These are phyloP conservation scores for Eremothecium gossypii DNA, from an alignment of 1,139 yeast species.

Conservation along the genomic window DNA sequence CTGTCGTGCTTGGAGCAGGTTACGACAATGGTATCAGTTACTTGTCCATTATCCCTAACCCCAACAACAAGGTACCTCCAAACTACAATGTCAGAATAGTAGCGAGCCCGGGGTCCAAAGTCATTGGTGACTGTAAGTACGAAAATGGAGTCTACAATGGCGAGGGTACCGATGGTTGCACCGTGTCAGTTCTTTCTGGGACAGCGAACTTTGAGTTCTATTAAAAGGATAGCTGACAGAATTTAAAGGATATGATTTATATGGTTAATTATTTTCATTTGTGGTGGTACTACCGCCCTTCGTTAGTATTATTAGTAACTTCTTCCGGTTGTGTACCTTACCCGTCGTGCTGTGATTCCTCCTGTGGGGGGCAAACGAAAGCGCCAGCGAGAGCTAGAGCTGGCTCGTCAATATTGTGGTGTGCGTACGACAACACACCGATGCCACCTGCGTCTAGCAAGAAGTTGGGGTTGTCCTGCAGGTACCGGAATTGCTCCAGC, in stretches of 20 bases:
- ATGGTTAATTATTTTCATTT: too few species aligned
- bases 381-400: slow-evolving; percentile 78
- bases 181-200: slow-evolving; percentile 81
- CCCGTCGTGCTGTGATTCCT: slow-evolving; percentile 28
- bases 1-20: slow-evolving; percentile 92
- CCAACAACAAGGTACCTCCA: slow-evolving; percentile 69
- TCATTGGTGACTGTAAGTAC: slow-evolving; percentile 73
- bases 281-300: too few species aligned
- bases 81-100: slow-evolving; percentile 84
- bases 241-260: too few species aligned
- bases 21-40: slow-evolving; percentile 68
- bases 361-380: slow-evolving; percentile 59
- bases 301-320: too few species aligned
- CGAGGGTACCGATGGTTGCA: slow-evolving; percentile 66
- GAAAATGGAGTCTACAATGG: slow-evolving; percentile 71
- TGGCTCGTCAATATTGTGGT: slow-evolving; percentile 74
- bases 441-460: slow-evolving; percentile 92
- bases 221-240: neutral
- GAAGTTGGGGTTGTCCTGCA: slow-evolving; percentile 58
- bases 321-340: too few species aligned
- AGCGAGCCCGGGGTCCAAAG: slow-evolving; percentile 42
- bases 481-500: slow-evolving; percentile 26
- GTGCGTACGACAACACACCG: slow-evolving; percentile 86
- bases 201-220: slow-evolving; percentile 45
- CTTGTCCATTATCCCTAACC: slow-evolving; percentile 90